phyloP scores from a whole-genome alignment of 2,329 filamentous ascomycete species.

The Diaporthe sp. region DNA sequence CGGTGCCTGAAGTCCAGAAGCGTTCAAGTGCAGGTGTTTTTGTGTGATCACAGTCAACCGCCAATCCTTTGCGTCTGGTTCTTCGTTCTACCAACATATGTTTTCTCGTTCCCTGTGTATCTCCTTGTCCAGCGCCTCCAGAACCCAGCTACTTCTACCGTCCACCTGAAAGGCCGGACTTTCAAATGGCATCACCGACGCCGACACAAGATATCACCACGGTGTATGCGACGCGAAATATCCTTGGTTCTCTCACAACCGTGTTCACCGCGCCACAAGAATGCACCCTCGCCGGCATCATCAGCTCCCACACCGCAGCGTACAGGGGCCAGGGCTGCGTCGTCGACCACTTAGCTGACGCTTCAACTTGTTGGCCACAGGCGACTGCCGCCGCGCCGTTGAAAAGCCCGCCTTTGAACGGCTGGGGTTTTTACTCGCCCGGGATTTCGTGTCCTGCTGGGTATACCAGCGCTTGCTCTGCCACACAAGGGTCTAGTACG shows the following conservation, averaged over 20 bases:
- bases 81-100: neutral
- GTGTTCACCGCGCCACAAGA: slow-evolving; percentile 11
- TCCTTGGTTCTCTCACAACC: slow-evolving; percentile 20
- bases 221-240: neutral
- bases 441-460: slow-evolving; percentile 11
- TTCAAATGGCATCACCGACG: neutral
- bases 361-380: slow-evolving; percentile 7
- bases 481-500: slow-evolving; percentile 5
- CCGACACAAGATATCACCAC: neutral
- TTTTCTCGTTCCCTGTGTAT: neutral
- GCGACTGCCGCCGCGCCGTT: slow-evolving; percentile 9
- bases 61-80: neutral
- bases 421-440: slow-evolving; percentile 26
- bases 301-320: neutral
- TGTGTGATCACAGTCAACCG: neutral
- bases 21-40: neutral
- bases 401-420: neutral
- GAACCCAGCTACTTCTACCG: neutral
- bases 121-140: neutral
- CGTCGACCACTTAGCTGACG: neutral
- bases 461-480: slow-evolving; percentile 16
- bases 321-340: slow-evolving; percentile 5
- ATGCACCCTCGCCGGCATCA: neutral
- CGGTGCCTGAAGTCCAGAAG: neutral
- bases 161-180: neutral